Conservation (phyloP, 352 stramenopile genomes). For the Aphanomyces cochlioides region DNA sequence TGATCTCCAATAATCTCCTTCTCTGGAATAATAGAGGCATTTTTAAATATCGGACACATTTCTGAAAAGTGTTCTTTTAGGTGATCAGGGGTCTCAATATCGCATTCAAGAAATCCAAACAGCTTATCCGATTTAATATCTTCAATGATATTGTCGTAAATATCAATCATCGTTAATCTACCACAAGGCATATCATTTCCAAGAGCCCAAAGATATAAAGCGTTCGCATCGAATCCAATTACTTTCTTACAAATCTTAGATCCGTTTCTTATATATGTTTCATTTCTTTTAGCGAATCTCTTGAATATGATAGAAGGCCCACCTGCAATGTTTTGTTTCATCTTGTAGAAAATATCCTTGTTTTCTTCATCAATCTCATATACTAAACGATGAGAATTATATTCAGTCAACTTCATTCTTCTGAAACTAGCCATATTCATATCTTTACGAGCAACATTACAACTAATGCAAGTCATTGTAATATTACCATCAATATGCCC, state of each 20-base stretch:
- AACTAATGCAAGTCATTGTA: conserved; percentile 7
- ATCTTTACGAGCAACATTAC: no score
- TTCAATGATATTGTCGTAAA: no score
- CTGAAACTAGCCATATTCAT: conserved; percentile 18
- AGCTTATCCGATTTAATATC: no score
- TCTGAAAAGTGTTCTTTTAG: conserved; percentile 40
- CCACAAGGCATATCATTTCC: conserved; percentile 37
- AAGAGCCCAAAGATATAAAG: conserved; percentile 38
- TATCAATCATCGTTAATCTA: no score
- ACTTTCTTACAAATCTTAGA: conserved; percentile 34
- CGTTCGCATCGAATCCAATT: conserved; percentile 36
- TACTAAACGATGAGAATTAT: conserved; percentile 30
- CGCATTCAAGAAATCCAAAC: conserved; percentile 34
- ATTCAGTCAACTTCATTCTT: conserved; percentile 32
- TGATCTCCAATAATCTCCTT: conserved; percentile 34
- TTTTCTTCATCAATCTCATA: conserved; percentile 32
- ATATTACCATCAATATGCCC: conserved; percentile 25
- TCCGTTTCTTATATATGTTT: conserved; percentile 32
- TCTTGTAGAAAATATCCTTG: conserved; percentile 33
- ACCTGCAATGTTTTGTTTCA: conserved; percentile 34
- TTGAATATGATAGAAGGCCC: conserved; percentile 21
- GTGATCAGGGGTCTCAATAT: conserved; percentile 39
- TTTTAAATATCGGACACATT: conserved; percentile 46
- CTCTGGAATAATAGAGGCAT: conserved; percentile 32
- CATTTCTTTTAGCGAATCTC: conserved; percentile 36